Evolutionary conservation across 1,284 basidiomycete species (phyloP).

Genomic region (Peniophora sp.): DNA sequence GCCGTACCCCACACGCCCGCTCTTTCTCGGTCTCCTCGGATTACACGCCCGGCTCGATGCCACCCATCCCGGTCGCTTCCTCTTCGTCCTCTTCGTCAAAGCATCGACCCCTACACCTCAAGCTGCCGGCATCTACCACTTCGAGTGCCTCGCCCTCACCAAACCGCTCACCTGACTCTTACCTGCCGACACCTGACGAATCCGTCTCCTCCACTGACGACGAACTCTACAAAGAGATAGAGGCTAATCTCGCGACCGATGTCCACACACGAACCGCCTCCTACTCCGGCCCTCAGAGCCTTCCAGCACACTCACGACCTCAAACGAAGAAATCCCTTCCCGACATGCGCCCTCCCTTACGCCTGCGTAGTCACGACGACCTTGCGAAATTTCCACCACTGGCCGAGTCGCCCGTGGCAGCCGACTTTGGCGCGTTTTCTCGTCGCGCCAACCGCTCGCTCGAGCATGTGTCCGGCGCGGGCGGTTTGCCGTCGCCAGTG

Average conservation of each 20-base stretch:
- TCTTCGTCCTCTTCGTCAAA: conserved; percentile 17
- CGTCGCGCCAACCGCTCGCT: conserved; percentile 14
- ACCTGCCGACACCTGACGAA: conserved; percentile 52
- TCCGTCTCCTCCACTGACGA: conserved; percentile 30
- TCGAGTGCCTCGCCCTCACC: conserved; percentile 30
- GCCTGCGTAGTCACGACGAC: conserved; percentile 25
- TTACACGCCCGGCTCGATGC: conserved; percentile 22
- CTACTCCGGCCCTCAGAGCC: conserved; percentile 33
- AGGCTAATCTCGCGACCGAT: conserved; percentile 6
- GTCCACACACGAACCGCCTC: conserved; percentile 54
- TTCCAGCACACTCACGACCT: conserved; percentile 29
- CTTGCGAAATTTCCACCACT: conserved; percentile 1
- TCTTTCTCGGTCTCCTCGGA: conserved; percentile 57
- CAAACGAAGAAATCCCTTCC: conserved; percentile 80
- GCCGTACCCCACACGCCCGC: conserved; percentile 10
- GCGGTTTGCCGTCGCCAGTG: conserved; percentile 29
- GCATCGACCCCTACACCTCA: conserved; percentile 45
- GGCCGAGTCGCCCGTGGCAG: conserved; percentile 3
- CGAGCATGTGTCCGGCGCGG: conserved; percentile 26
- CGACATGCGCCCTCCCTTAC: conserved; percentile 61
- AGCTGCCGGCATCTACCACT: conserved; percentile 31
- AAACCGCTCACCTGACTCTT: conserved; percentile 46
- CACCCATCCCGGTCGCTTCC: not conserved
- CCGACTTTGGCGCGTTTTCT: conserved; percentile 3
- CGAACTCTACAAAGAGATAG: conserved; percentile 13